Evolutionary conservation across 1,284 basidiomycete genomes (phyloP), one percentile per base, ranked within the genome.

Genomic region (Flammula alnicola): DNA sequence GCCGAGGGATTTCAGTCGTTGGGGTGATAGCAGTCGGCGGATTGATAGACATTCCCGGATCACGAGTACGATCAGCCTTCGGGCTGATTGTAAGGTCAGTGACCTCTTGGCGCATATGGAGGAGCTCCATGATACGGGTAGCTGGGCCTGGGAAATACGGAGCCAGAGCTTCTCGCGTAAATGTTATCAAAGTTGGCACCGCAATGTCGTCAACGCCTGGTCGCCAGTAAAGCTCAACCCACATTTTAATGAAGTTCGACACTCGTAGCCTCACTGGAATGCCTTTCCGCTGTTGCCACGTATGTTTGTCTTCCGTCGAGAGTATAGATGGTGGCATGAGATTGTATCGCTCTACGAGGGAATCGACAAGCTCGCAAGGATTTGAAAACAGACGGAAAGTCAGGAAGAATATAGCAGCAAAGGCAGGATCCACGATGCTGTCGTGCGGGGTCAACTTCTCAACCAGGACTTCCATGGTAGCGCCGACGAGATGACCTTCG

Each of bases 391-490:
- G 72, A n/a, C 96, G 84, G 78, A 99, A 99, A 1, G 95, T 97
- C 63, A 95, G 76, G 78, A 95, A 96, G 75, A 99, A 98, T 12
- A 95, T 88, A 1, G 86, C 83, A 19, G 87, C 80, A 64, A 98
- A 95, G 0, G 84, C 83, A 12, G 87, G 77, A 60, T 98, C 95
- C 25, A 92, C 90, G 41, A 92, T 82, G 40, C 86, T 86, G 62
- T 95, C 93, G 63, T 96, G 92, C 2, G 95, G 92, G n/a, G 95
- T 96, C 86, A 99, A 90, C 72, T 92, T 93, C 71, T 96, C 95
- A 7, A 98, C 87, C 33, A 99, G 76, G 2, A 89, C 95, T 11
- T 81, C 78, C 48, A 99, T 74, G 2, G 94, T 95, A 1, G 94
- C 97, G 20, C 95, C 95, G 6, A 95, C 89, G 16, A 99, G 82